Evolutionary conservation across 2,329 filamentous ascomycete species (phyloP).

Genomic region (Ascochyta fabae): DNA sequence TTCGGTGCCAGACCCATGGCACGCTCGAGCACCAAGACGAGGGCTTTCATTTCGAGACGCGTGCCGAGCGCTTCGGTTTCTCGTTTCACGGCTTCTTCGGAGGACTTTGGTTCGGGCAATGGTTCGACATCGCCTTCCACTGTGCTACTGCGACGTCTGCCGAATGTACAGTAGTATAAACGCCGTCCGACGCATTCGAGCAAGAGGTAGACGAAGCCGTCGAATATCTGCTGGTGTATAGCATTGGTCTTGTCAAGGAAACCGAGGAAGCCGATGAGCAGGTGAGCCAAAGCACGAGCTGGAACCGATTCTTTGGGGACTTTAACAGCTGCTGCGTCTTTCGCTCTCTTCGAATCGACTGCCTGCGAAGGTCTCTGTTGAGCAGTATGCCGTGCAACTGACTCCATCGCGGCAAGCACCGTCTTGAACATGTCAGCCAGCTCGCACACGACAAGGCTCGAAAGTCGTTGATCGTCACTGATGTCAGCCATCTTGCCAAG

Average conservation of each 20-base stretch:
- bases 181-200: slow-evolving; percentile 49
- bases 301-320: slow-evolving; percentile 32
- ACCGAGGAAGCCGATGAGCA: slow-evolving; percentile 47
- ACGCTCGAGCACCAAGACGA: slow-evolving; percentile 51
- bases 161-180: slow-evolving; percentile 51
- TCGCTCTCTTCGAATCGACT: slow-evolving; percentile 12
- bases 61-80: slow-evolving; percentile 32
- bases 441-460: slow-evolving; percentile 39
- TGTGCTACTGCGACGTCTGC: slow-evolving; percentile 32
- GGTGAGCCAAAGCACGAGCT: slow-evolving; percentile 39
- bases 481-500: slow-evolving; percentile 28
- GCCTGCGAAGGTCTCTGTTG: slow-evolving; percentile 1
- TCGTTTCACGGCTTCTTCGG: slow-evolving; percentile 13
- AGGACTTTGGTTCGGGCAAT: slow-evolving; percentile 10
- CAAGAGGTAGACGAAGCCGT: slow-evolving; percentile 52
- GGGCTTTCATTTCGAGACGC: slow-evolving; percentile 50
- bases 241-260: slow-evolving; percentile 45
- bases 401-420: slow-evolving; percentile 41
- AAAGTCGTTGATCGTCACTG: slow-evolving; percentile 19
- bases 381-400: slow-evolving; percentile 32
- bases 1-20: slow-evolving; percentile 49
- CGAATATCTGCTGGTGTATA: slow-evolving; percentile 51
- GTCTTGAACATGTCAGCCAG: slow-evolving; percentile 48
- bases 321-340: slow-evolving; percentile 9
- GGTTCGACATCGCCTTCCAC: slow-evolving; percentile 38